Evolutionary conservation across 2,329 filamentous ascomycete genomes (phyloP), one percentile per base, ranked within the genome.

Genomic region (Tolypocladium endophyticum): DNA sequence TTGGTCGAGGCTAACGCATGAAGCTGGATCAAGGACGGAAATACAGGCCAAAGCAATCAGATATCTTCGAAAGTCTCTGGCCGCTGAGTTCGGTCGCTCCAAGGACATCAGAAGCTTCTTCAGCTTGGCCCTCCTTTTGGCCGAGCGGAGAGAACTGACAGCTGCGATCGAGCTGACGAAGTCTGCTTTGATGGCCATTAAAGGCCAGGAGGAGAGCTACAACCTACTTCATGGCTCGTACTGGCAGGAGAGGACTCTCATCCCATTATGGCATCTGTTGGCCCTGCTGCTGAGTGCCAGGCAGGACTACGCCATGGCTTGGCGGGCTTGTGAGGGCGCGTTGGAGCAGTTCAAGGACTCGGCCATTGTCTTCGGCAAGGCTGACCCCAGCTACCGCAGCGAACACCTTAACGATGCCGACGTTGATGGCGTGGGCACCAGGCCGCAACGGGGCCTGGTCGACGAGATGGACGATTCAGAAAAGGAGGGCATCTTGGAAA

Each of bases 261-360:
- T 97, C 30, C 87, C 92, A 2, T 74, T 97, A 30, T 97, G 94
- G 92, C 94, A 99, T 76, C 80, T 99, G 20, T 80, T 99, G 55
- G 87, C 91, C 0, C 79, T 99, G 30, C 79, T 97, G 28, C 76
- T 97, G 36, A 96, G 90, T 64, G 90, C 92, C 1, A 86, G 89
- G 64, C 89, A 96, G 64, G 92, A 97, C 63, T 96, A 89, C 67
- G 77, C 84, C 56, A 88, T 89, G 71, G 92, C 94, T 2, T 82
- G 85, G 35, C 87, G 87, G 67, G 88, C 92, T 38, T 97, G 92
- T 66, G 91, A 96, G 70, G 92, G 90, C 33, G 92, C 92, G 4
- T 89, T 97, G 69, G 92, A 96, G 65, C 90, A 96, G 69, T 95
- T 96, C 67, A 86, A 87, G 58, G 86, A 90, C 62, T 82, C 86